Conservation (phyloP, 345 rosid genomes). For the Angophora floribunda region DNA sequence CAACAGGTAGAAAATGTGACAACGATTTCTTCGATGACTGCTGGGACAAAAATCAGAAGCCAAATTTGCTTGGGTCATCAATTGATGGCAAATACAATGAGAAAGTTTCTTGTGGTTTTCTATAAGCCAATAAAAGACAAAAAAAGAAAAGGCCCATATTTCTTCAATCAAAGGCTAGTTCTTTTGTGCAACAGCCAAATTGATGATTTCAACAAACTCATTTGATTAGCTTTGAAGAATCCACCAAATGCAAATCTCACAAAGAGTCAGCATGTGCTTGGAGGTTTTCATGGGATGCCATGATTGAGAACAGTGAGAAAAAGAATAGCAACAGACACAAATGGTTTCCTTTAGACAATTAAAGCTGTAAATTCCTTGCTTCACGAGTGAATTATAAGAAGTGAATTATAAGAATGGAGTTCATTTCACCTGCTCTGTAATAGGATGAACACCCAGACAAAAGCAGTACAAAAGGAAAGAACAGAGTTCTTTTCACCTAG, state of each 20-base stretch:
- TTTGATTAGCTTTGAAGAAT: background rate
- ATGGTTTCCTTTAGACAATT: background rate
- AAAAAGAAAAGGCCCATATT: background rate
- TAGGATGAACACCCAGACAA: background rate
- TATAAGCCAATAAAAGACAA: background rate
- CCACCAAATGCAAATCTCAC: background rate
- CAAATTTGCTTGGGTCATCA: slow-evolving; percentile 9
- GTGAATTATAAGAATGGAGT: background rate
- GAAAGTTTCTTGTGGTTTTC: background rate
- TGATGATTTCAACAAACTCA: background rate
- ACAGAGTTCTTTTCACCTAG: background rate
- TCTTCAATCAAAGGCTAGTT: background rate
- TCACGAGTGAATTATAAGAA: background rate
- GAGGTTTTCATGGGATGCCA: background rate
- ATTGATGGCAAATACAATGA: slow-evolving; percentile 16
- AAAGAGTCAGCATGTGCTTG: background rate
- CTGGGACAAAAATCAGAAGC: slow-evolving; percentile 16
- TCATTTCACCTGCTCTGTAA: background rate
- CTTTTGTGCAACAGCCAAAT: background rate
- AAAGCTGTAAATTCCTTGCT: background rate
- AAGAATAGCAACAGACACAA: background rate
- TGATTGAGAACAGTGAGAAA: background rate
- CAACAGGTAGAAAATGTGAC: too few relatives aligned
- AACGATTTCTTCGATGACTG: slow-evolving; percentile 18
- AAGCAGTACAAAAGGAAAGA: background rate